A percentile compares a stretch with the other conserved stretches of the same genome.
These are phyloP conservation scores for Didymella keratinophila DNA, from an alignment of 2,329 filamentous ascomycete genomes.

Conservation along the genomic window DNA sequence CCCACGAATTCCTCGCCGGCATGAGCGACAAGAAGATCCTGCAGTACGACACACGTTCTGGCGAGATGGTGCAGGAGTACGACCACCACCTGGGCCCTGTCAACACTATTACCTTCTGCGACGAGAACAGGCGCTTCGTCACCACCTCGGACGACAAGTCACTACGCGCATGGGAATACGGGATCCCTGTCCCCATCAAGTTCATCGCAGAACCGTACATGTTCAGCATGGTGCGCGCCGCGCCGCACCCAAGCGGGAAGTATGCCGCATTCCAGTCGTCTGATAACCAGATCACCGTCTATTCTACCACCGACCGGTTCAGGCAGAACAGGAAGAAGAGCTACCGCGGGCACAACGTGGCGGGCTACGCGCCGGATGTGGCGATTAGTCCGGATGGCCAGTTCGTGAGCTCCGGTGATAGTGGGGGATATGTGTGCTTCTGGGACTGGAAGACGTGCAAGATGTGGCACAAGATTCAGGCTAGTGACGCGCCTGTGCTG, in stretches of 20 bases:
- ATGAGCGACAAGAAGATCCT: constrained; percentile 99
- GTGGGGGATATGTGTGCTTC: constrained; percentile 88
- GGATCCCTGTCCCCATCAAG: constrained; percentile 97
- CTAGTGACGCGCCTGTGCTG: constrained; percentile 82
- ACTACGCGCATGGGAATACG: constrained; percentile 96
- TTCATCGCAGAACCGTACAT: constrained; percentile 98
- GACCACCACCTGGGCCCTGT: constrained; percentile 97
- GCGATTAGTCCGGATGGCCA: constrained; percentile 90
- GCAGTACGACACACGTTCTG: constrained; percentile 88
- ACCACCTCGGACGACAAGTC: constrained; percentile 98
- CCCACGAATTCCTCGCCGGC: constrained; percentile 91
- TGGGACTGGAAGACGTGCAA: constrained; percentile 99
- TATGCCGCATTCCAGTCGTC: constrained; percentile 92
- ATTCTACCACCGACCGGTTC: constrained; percentile 93
- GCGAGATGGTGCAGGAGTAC: constrained; percentile 92
- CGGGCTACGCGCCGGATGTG: constrained; percentile 90
- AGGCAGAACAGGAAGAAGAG: constrained; percentile 97
- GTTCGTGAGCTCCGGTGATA: constrained; percentile 87
- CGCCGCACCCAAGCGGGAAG: constrained; percentile 86
- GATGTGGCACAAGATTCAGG: constrained; percentile 96
- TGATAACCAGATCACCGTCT: constrained; percentile 97
- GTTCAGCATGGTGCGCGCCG: constrained; percentile 90
- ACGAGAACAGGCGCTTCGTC: constrained; percentile 94
- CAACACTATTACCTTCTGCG: constrained; percentile 97
- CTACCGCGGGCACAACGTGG: constrained; percentile 95